phyloP scores from a whole-genome alignment of 1,284 basidiomycete genomes.

The Exobasidium cylindrosporum region DNA sequence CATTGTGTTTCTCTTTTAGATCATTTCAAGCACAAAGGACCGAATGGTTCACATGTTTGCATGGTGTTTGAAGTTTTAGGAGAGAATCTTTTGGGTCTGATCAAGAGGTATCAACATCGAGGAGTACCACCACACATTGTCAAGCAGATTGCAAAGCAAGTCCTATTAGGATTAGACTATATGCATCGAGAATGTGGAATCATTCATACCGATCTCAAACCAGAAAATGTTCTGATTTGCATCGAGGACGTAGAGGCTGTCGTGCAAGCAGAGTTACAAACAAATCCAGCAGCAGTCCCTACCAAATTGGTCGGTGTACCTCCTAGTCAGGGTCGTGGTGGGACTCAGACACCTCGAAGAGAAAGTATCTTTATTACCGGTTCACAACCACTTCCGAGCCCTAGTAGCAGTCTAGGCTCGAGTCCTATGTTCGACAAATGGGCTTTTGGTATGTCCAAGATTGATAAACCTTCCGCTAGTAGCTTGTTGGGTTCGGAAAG shows the following conservation, averaged over 20 bases:
- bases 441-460: constrained; percentile 83
- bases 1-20: constrained; percentile 90
- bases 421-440: constrained; percentile 83
- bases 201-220: constrained; percentile 81
- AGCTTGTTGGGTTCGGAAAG: constrained; percentile 35
- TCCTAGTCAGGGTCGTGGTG: constrained; percentile 88
- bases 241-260: constrained; percentile 96
- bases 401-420: constrained; percentile 69
- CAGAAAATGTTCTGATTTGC: constrained; percentile 94
- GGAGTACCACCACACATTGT: constrained; percentile 92
- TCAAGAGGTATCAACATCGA: constrained; percentile 92
- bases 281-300: constrained; percentile 63
- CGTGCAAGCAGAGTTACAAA: constrained; percentile 78
- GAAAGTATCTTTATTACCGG: constrained; percentile 87
- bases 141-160: constrained; percentile 94
- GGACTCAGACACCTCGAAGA: constrained; percentile 89
- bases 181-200: constrained; percentile 95
- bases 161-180: constrained; percentile 91
- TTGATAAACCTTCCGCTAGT: constrained; percentile 37
- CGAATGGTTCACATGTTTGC: constrained; percentile 95
- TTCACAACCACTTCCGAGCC: constrained; percentile 83
- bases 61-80: constrained; percentile 99
- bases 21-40: constrained; percentile 92
- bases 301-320: constrained; percentile 88
- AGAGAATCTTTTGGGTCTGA: constrained; percentile 94